These are phyloP conservation scores for Candida nemodendra DNA, from an alignment of 805 yeast genomes.

Conservation along the genomic window DNA sequence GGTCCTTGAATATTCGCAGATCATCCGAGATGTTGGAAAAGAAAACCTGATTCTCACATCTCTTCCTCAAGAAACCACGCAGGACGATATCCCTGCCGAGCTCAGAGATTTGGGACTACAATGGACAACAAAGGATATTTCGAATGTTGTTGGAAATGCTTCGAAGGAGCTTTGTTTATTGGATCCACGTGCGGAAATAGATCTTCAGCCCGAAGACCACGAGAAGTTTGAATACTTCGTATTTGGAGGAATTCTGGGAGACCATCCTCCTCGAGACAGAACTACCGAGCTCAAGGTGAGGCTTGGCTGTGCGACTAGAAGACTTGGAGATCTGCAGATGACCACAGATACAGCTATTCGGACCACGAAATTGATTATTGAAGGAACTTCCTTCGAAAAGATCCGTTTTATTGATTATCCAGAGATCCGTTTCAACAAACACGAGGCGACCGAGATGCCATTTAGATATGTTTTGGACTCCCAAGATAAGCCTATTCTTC, in stretches of 20 bases:
- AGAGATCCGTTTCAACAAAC: slow-evolving; percentile 80
- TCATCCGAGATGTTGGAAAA: slow-evolving; percentile 77
- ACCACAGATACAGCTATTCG: slow-evolving; percentile 97
- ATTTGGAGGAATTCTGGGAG: slow-evolving; percentile 95
- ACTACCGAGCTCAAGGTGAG: slow-evolving; percentile 82
- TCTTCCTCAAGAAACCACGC: slow-evolving; percentile 61
- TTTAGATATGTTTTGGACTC: slow-evolving; percentile 79
- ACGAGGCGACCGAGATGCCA: slow-evolving; percentile 97
- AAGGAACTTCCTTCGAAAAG: slow-evolving; percentile 59
- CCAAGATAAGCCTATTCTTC: slow-evolving; percentile 74
- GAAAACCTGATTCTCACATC: slow-evolving; percentile 77
- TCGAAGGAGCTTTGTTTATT: slow-evolving; percentile 68
- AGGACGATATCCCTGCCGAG: slow-evolving; percentile 59
- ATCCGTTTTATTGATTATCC: slow-evolving; percentile 91
- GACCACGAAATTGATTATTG: slow-evolving; percentile 80
- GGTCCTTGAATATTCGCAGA: slow-evolving; percentile 77
- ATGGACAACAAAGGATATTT: slow-evolving; percentile 78
- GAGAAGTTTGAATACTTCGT: slow-evolving; percentile 78
- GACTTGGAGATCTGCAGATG: slow-evolving; percentile 89
- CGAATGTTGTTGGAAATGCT: slow-evolving; percentile 47
- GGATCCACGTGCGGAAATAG: slow-evolving; percentile 83
- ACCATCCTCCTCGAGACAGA: slow-evolving; percentile 90
- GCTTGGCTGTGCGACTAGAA: slow-evolving; percentile 82
- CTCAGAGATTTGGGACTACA: slow-evolving; percentile 63
- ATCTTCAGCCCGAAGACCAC: slow-evolving; percentile 69